Conservation (phyloP, 495 filamentous ascomycete species). For the Arthonia radiata region DNA sequence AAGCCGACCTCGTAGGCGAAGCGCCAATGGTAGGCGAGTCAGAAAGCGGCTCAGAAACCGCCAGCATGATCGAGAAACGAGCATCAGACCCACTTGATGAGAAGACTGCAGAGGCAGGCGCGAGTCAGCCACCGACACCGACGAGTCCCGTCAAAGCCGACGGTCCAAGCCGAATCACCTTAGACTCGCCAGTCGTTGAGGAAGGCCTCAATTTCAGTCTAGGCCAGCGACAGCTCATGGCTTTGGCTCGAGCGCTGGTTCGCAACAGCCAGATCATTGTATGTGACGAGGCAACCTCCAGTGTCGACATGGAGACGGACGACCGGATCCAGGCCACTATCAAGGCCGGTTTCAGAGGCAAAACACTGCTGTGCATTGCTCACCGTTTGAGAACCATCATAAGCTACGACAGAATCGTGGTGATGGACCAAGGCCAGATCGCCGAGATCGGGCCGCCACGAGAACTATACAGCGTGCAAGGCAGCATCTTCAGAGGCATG, state of each 20-base stretch:
- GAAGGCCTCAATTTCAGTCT: constrained; percentile 89
- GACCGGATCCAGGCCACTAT: constrained; percentile 87
- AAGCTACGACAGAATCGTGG: constrained; percentile 82
- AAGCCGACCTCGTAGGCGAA: constrained; percentile 49
- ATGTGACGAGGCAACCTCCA: constrained; percentile 83
- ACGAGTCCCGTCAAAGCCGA: constrained; percentile 18
- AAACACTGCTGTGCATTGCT: constrained; percentile 86
- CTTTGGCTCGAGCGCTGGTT: constrained; percentile 71
- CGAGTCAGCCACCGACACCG: constrained; percentile 6
- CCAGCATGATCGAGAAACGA: too few relatives aligned
- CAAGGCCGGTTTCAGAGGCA: constrained; percentile 60
- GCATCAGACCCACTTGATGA: too few relatives aligned
- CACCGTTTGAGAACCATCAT: constrained; percentile 79
- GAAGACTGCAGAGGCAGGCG: too few relatives aligned
- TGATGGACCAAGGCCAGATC: constrained; percentile 77
- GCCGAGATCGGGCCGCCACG: constrained; percentile 63
- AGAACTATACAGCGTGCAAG: constrained; percentile 36
- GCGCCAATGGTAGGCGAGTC: too few relatives aligned
- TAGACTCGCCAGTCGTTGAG: constrained; percentile 72
- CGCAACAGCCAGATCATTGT: constrained; percentile 75
- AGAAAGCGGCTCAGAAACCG: too few relatives aligned
- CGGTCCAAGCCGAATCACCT: constrained; percentile 36
- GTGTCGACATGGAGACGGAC: constrained; percentile 90
- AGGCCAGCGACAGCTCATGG: constrained; percentile 92
- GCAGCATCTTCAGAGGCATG: constrained; percentile 70